phyloP scores from a whole-genome alignment of 495 filamentous ascomycete species.

The Trichodelitschia bisporula region DNA sequence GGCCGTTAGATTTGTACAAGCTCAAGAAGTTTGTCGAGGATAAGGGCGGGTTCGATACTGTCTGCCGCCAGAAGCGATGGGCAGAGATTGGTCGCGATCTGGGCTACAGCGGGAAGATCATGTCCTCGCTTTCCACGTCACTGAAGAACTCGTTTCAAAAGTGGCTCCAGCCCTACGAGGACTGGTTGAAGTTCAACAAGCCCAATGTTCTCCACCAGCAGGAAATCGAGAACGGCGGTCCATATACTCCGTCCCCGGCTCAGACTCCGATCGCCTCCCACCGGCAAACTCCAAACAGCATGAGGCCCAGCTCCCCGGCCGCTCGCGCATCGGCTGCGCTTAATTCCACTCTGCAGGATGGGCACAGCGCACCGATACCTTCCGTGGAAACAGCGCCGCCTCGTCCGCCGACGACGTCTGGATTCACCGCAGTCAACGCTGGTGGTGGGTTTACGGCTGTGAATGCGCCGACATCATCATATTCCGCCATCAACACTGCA shows the following conservation, averaged over 20 bases:
- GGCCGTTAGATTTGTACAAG: constrained; percentile 83
- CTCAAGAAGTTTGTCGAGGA: constrained; percentile 91
- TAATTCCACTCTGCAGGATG: constrained; percentile 32
- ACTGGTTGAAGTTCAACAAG: constrained; percentile 78
- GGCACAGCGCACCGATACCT: constrained; percentile 23
- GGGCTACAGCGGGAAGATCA: constrained; percentile 98
- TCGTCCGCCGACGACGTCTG: constrained; percentile 20
- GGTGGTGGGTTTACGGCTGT: constrained; percentile 39
- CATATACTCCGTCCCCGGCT: constrained; percentile 76
- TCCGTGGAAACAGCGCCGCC: not conserved
- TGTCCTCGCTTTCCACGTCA: constrained; percentile 97
- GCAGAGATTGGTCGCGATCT: constrained; percentile 93
- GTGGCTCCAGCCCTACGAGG: constrained; percentile 91
- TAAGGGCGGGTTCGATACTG: constrained; percentile 78
- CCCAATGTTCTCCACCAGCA: constrained; percentile 92
- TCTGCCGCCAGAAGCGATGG: constrained; percentile 98
- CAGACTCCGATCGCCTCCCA: constrained; percentile 75
- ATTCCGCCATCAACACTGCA: constrained; percentile 52
- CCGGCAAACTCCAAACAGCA: constrained; percentile 42
- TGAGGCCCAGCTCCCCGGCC: constrained; percentile 43
- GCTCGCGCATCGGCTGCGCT: constrained; percentile 43
- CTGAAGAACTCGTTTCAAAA: constrained; percentile 95
- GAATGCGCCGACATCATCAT: constrained; percentile 27
- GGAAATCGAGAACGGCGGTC: constrained; percentile 81
- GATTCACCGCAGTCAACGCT: constrained; percentile 64